phyloP scores from a whole-genome alignment of 2,329 filamentous ascomycete genomes.

The Annulohypoxylon truncatum region DNA sequence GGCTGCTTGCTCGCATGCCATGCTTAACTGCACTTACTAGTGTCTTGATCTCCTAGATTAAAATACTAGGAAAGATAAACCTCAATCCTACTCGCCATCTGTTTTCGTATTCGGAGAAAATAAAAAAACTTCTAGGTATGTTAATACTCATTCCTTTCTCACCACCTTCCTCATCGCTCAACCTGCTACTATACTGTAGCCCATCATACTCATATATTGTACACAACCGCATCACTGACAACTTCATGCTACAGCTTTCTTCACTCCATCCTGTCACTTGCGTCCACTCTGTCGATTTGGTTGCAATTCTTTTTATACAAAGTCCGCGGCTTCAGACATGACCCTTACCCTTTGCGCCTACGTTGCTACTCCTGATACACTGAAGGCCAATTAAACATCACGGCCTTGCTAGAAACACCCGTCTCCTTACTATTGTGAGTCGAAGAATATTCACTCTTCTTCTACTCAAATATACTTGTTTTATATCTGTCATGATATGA shows the following conservation, averaged over 20 bases:
- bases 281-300: no score
- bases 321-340: no score
- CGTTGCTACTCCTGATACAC: no score
- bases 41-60: no score
- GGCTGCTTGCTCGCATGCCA: no score
- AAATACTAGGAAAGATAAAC: no score
- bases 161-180: not conserved
- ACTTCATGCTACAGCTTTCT: not conserved
- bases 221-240: not conserved
- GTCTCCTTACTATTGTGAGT: not conserved
- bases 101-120: no score
- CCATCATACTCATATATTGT: not conserved
- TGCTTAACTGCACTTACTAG: no score
- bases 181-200: not conserved
- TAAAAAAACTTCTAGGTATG: not conserved
- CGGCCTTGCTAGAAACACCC: not conserved
- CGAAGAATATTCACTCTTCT: not conserved
- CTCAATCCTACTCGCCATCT: no score
- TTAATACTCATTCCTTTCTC: not conserved
- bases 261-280: no score
- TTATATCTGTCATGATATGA: not conserved
- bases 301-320: no score
- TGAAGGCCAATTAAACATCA: not conserved
- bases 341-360: no score
- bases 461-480: not conserved